Conservation (phyloP, 2,329 filamentous ascomycete genomes). For the Moelleriella libera region DNA sequence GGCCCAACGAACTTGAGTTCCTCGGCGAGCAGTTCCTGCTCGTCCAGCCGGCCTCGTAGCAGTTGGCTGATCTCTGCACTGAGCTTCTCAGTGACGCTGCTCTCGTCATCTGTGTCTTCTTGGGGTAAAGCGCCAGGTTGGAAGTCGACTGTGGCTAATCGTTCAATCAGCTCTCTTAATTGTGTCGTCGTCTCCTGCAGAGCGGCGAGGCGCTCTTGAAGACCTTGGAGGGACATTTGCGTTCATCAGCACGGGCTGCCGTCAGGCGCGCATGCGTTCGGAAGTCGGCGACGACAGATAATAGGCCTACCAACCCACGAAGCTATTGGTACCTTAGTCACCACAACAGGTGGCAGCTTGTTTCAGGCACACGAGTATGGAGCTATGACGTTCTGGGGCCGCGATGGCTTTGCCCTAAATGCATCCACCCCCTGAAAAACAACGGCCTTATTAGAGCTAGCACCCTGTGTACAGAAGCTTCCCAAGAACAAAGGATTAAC, state of each 20-base stretch:
- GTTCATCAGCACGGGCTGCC: not conserved
- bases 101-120: slow-evolving; percentile 27
- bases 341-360: too few species aligned
- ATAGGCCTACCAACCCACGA: too few species aligned
- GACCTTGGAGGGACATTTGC: not conserved
- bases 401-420: too few species aligned
- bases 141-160: slow-evolving; percentile 43
- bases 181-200: slow-evolving; percentile 48
- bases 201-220: slow-evolving; percentile 46
- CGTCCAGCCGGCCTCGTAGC: slow-evolving; percentile 67
- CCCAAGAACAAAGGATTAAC: too few species aligned
- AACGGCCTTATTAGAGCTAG: too few species aligned
- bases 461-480: too few species aligned
- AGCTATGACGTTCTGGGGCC: too few species aligned
- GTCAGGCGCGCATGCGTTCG: not conserved
- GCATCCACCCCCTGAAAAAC: too few species aligned
- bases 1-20: slow-evolving; percentile 57
- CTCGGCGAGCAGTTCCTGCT: slow-evolving; percentile 66
- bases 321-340: too few species aligned
- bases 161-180: slow-evolving; percentile 43
- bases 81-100: slow-evolving; percentile 53
- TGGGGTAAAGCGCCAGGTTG: slow-evolving; percentile 42
- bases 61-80: slow-evolving; percentile 66
- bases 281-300: not conserved
- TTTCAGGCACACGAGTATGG: too few species aligned